Evolutionary conservation across 768 basidiomycete genomes (phyloP), one percentile per base, ranked within the genome.

Genomic region (Favolaschia claudopus): DNA sequence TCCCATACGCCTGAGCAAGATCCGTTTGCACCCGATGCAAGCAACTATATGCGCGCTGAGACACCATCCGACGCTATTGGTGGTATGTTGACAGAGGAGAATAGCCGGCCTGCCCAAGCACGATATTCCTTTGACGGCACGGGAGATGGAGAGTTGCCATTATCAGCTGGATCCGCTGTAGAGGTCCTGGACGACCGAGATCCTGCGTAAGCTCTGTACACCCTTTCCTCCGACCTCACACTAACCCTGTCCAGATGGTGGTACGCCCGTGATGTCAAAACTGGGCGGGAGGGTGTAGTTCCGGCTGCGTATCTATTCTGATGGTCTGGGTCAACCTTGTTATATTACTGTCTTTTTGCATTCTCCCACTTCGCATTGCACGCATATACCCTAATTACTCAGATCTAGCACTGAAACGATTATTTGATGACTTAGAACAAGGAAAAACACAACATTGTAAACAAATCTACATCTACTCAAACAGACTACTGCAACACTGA

Each of bases 241-340:
- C 12, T 45, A n/a, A 49, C 46, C 17, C 39, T 24, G 34, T 47
- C 27, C 45, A 95, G 95, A 42, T 98, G 95, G 95, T 97, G 95
- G 95, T 96, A 92, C 68, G 92, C 89, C 48, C 85, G 93, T 29
- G 92, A 96, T 72, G 77, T 85, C 20, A 83, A 84, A 48, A 88
- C 89, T 43, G 92, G 94, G 9, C 84, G 80, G 45, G 93, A 96
- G 76, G 95, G 95, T 13, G 91, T 96, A 29, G 92, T 97, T 46
- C 95, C 95, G 9, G 91, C 93, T 37, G 87, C 93, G 55, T 98
- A 96, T 82, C 80, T 93, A 77, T 93, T 92, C 78, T 94, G 82
- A 85, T 73, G 46, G 56, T 68, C 67, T 62, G 65, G 34, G 12
- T n/a, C n/a, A 40, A 27, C 24, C 7, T 31, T 48, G 43, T 53